phyloP scores from a whole-genome alignment of 177 flowering plant genomes.

The Vitis hybrid region DNA sequence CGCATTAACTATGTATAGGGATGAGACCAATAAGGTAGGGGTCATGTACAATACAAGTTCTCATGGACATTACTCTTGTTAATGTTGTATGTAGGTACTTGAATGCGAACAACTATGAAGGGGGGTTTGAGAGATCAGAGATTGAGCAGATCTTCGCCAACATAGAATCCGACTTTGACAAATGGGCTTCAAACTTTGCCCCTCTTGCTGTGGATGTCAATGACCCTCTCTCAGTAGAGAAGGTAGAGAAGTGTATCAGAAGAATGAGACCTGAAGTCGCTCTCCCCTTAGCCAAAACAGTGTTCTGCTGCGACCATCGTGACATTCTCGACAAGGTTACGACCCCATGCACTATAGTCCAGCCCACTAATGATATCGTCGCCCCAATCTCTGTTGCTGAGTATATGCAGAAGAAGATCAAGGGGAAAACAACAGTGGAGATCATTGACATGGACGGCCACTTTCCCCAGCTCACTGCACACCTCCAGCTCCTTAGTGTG shows the following conservation, averaged over 20 bases:
- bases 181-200: constrained; percentile 64
- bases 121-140: constrained; percentile 58
- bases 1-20: too few relatives aligned
- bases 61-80: neutral
- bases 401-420: constrained; percentile 66
- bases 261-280: constrained; percentile 71
- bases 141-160: constrained; percentile 50
- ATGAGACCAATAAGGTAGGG: too few relatives aligned
- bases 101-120: constrained; percentile 69
- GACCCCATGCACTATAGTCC: constrained; percentile 73
- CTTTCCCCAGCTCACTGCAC: constrained; percentile 79
- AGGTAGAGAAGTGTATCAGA: constrained; percentile 37
- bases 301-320: constrained; percentile 58
- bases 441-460: constrained; percentile 71
- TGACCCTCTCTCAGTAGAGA: constrained; percentile 44
- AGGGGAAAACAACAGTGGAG: constrained; percentile 51
- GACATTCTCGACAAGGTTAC: constrained; percentile 53
- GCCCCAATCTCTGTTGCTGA: constrained; percentile 61
- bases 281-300: constrained; percentile 56
- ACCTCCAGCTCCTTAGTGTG: constrained; percentile 41
- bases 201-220: constrained; percentile 44
- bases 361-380: constrained; percentile 54
- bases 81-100: constrained; percentile 48
- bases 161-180: constrained; percentile 53
- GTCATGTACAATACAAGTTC: too few relatives aligned